Base-by-base conservation (phyloP, 441 rosid genomes). In the Gossypium trilobum region DNA sequence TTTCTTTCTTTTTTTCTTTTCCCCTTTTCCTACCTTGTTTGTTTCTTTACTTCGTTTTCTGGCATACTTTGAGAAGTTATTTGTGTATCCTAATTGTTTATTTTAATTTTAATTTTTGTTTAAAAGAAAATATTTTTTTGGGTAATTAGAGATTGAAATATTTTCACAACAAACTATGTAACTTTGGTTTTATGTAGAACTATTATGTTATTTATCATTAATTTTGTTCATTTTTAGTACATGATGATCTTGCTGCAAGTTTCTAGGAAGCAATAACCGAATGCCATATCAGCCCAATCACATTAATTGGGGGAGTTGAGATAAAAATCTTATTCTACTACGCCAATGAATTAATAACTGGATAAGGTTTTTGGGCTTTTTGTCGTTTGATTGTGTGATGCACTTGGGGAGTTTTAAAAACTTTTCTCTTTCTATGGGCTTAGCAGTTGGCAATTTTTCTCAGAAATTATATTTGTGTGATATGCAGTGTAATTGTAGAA, bases 401-500 rank as follows among this genome's bases (percentile, higher is more conserved):
- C 50, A 19, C 33, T 58, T 19, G 51, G 17, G 27, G 58, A 14
- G 10, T 23, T 46, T 46, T 19, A 42, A 25, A 25, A 52, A 27
- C 19, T 13, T 44, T 19, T 27, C 17, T 17, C 5, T 14, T 4
- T 31, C 23, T 27, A 10, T 10, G 2, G 71, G 51, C 33, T 7
- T 56, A 3, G 36, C 27, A 5, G 11, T 39, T 39, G 11, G 44
- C 11, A 9, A 14, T 0, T 67, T 64, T 72, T 72, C 65, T 44
- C 50, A 23, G 64, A 22, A 66, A 29, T 60, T 54, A 14, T 64
- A 27, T 62, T 48, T 61, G 20, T 63, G 31, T 62, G n/a, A n/a
- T 5, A 16, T 82, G 88, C 89, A 90, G 95, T 56, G 93, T 90
- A 17, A 88, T 90, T 39, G 93, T 90, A 23, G 96, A 90, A 82